Percentiles rank a stretch among this genome's conserved stretches.
Evolutionary conservation across 495 filamentous ascomycete genomes (phyloP).

Genomic region (Hyaloscypha hepaticicola): DNA sequence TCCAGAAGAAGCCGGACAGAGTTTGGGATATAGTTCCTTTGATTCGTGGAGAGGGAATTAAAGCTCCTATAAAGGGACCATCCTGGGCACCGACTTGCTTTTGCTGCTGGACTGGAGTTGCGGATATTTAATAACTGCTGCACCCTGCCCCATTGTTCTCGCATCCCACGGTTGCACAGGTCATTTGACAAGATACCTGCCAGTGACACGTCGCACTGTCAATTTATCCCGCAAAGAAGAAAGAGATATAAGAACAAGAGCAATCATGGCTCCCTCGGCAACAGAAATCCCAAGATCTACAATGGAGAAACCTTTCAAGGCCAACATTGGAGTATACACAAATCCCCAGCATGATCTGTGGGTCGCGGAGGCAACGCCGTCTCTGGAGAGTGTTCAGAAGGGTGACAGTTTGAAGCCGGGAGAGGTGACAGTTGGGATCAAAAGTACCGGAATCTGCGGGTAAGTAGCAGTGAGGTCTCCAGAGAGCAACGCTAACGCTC

Average conservation of each 20-base stretch:
- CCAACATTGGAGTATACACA: conserved; percentile 94
- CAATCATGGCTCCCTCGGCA: conserved; percentile 30
- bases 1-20: neutral
- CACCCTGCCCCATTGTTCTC: neutral
- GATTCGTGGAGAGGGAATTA: conserved; percentile 12
- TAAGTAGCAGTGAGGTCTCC: conserved; percentile 42
- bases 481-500: conserved; percentile 5
- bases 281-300: conserved; percentile 16
- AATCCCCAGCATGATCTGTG: conserved; percentile 90
- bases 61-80: neutral
- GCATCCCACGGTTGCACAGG: neutral
- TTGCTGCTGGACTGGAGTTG: neutral
- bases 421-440: conserved; percentile 79
- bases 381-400: conserved; percentile 68
- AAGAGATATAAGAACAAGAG: neutral
- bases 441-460: conserved; percentile 94
- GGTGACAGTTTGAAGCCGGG: conserved; percentile 71
- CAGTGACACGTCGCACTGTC: neutral
- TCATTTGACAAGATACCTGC: conserved; percentile 17
- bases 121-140: neutral
- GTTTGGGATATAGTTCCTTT: conserved; percentile 1
- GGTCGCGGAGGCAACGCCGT: conserved; percentile 75
- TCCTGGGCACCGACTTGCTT: neutral
- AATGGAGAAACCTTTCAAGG: conserved; percentile 47
- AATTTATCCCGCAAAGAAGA: neutral